These are phyloP conservation scores for Begonia peltatifolia DNA, from an alignment of 306 rosid species.

Conservation along the genomic window DNA sequence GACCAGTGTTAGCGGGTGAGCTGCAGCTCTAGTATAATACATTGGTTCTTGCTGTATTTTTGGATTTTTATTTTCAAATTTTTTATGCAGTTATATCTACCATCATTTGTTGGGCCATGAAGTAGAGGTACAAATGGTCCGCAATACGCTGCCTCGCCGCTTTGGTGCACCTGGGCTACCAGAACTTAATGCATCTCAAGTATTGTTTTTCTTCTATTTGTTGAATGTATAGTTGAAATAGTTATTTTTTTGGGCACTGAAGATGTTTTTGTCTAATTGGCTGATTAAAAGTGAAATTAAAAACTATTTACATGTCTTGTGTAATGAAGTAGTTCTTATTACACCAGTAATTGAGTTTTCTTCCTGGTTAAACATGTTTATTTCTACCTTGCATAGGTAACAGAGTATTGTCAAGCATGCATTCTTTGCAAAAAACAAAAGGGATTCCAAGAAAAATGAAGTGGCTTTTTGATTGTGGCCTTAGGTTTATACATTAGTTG, in stretches of 20 bases:
- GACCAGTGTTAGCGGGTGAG: conserved; percentile 99
- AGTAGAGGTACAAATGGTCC: conserved; percentile 99
- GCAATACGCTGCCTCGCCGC: conserved; percentile 91
- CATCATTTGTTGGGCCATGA: conserved; percentile 97
- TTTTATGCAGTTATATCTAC: conserved; percentile 68
- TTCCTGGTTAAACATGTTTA: no score
- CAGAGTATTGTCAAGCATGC: no score
- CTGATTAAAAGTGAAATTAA: background rate
- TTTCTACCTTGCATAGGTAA: no score
- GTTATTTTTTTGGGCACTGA: no score
- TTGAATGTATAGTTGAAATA: no score
- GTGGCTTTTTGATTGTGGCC: no score
- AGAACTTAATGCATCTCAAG: conserved; percentile 97
- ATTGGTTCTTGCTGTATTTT: background rate
- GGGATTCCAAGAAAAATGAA: no score
- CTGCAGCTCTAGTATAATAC: background rate
- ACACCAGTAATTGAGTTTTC: no score
- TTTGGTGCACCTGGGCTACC: conserved; percentile 99
- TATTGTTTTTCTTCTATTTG: conserved; percentile 7
- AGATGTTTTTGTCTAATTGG: background rate
- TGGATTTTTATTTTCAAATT: background rate
- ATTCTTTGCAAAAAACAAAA: no score
- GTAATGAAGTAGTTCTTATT: no score
- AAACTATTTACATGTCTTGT: no score
- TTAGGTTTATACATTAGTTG: no score